phyloP scores from a whole-genome alignment of 768 basidiomycete species.

The Serendipita sp. region DNA sequence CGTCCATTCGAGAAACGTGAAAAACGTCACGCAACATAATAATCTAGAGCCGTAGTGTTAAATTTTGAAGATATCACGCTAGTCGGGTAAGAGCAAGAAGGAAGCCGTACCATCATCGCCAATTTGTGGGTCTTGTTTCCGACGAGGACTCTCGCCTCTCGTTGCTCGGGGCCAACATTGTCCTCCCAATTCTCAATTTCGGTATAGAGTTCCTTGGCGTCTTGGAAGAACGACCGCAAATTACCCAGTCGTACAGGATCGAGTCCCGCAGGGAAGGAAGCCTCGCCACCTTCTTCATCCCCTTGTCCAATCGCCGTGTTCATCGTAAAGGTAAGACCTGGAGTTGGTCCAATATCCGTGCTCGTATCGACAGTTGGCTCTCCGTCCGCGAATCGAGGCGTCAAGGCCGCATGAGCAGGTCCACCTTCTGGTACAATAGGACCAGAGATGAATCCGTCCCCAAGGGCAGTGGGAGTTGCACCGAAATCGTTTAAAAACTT shows the following conservation, averaged over 20 bases:
- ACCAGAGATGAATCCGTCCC: background rate
- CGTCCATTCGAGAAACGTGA: background rate
- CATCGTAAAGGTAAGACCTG: background rate
- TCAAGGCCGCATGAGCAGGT: background rate
- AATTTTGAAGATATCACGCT: background rate
- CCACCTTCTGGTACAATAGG: background rate
- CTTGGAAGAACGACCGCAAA: background rate
- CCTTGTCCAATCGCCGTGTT: too few relatives aligned
- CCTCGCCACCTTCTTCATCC: background rate
- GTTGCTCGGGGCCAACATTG: background rate
- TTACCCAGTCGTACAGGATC: background rate
- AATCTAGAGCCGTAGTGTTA: background rate
- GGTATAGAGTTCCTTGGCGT: background rate
- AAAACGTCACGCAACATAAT: background rate
- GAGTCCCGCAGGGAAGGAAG: background rate
- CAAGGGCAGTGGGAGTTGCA: background rate
- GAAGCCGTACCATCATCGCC: background rate
- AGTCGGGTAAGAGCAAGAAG: background rate
- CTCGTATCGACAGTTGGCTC: background rate
- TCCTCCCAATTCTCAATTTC: constrained; percentile 5
- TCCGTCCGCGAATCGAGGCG: background rate
- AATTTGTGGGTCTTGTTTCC: constrained; percentile 5
- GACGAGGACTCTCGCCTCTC: background rate
- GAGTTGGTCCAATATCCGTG: background rate
- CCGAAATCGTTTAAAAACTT: constrained; percentile 2